A percentile compares a stretch with the other conserved stretches of the same genome.
These are phyloP conservation scores for Artomyces pyxidatus DNA, from an alignment of 768 basidiomycete genomes.

Conservation along the genomic window DNA sequence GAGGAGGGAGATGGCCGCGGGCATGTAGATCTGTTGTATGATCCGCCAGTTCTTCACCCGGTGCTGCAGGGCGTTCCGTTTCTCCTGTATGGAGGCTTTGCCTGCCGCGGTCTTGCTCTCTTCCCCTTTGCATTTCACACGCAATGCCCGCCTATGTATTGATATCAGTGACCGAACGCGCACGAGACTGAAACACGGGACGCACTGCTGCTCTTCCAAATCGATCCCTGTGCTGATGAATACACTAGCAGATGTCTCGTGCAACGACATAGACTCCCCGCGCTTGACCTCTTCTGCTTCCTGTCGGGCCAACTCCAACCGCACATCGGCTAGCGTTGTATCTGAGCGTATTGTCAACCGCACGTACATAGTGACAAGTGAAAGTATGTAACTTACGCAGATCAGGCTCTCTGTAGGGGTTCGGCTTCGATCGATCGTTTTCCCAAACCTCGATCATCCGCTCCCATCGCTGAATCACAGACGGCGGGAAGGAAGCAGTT, in stretches of 20 bases:
- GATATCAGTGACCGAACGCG: no score
- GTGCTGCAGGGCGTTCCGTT: not conserved
- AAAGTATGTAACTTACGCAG: not conserved
- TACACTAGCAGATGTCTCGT: not conserved
- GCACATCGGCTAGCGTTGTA: not conserved
- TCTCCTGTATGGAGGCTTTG: constrained; percentile 2
- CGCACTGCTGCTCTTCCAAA: not conserved
- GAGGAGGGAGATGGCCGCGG: not conserved
- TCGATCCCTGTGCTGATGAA: not conserved
- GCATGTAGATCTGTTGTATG: constrained; percentile 6
- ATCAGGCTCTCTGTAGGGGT: not conserved
- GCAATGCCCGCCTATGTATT: not conserved
- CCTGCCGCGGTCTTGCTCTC: not conserved
- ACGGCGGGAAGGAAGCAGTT: not conserved
- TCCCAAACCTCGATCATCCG: not conserved
- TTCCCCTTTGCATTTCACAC: not conserved
- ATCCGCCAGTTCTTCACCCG: constrained; percentile 4
- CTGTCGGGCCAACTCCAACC: not conserved
- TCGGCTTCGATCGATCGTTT: not conserved
- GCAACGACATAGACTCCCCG: not conserved
- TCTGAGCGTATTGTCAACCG: not conserved
- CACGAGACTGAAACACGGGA: not conserved
- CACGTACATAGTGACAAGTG: no score
- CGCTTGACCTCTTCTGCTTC: not conserved
- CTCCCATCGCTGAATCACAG: not conserved